Evolutionary conservation across 2,329 filamentous ascomycete species (phyloP).

Genomic region (Bimuria novae-zelandiae): DNA sequence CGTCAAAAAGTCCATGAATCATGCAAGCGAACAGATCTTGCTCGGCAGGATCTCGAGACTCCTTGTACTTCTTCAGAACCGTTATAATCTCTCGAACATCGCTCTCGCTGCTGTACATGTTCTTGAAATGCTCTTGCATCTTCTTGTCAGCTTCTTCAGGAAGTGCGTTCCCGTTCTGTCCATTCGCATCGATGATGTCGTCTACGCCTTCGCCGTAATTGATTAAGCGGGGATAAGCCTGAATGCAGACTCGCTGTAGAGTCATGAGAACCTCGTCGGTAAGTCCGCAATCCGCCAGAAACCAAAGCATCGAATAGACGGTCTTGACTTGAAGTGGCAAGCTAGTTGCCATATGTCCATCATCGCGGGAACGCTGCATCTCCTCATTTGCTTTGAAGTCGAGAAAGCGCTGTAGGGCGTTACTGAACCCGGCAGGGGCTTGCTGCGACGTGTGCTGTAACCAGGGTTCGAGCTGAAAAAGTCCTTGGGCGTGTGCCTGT

Average conservation of each 20-base stretch:
- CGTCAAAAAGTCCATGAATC: conserved; percentile 96
- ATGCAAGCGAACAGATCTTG: conserved; percentile 98
- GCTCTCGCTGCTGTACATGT: conserved; percentile 93
- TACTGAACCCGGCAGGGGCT: conserved; percentile 72
- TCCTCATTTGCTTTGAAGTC: conserved; percentile 84
- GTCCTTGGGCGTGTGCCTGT: conserved; percentile 77
- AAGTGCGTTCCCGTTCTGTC: conserved; percentile 78
- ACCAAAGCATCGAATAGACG: conserved; percentile 77
- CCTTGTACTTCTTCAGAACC: conserved; percentile 83
- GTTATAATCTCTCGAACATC: conserved; percentile 85
- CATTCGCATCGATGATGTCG: conserved; percentile 86
- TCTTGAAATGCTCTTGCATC: conserved; percentile 98
- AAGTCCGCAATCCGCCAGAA: conserved; percentile 64
- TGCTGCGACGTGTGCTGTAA: conserved; percentile 68
- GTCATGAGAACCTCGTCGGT: conserved; percentile 73
- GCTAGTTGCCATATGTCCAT: conserved; percentile 64
- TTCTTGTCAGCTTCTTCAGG: conserved; percentile 78
- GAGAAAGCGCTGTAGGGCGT: conserved; percentile 77
- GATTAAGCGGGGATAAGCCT: conserved; percentile 89
- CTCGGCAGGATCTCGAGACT: conserved; percentile 78
- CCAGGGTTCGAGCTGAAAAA: conserved; percentile 83
- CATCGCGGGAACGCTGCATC: conserved; percentile 72
- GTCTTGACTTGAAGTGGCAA: conserved; percentile 84
- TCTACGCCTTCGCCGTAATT: conserved; percentile 95
- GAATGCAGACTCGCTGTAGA: conserved; percentile 86